phyloP scores from a whole-genome alignment of 2,329 filamentous ascomycete species.

The Ascochyta fabae region DNA sequence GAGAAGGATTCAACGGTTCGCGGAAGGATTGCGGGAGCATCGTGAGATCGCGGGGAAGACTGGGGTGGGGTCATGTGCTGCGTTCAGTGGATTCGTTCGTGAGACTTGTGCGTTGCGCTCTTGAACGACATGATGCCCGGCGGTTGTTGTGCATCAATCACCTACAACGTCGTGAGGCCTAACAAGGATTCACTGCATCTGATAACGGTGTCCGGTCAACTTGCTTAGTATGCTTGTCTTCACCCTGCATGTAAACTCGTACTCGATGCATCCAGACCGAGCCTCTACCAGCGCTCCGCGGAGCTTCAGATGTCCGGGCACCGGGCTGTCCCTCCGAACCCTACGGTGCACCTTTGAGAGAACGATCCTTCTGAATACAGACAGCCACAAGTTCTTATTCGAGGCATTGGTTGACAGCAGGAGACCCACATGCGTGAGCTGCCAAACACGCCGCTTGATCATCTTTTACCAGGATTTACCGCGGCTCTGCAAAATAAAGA shows the following conservation, averaged over 20 bases:
- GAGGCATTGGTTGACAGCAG: background rate
- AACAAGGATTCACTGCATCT: background rate
- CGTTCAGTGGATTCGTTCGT: background rate
- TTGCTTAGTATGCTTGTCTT: background rate
- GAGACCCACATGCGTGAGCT: background rate
- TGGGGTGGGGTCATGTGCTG: slow-evolving; percentile 6
- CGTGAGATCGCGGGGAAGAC: slow-evolving; percentile 7
- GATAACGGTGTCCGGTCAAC: background rate
- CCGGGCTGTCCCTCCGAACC: background rate
- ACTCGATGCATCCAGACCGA: background rate
- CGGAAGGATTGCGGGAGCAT: slow-evolving; percentile 18
- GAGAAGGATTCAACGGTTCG: slow-evolving; percentile 5
- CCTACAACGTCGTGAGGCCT: background rate
- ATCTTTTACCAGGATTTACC: slow-evolving; percentile 3
- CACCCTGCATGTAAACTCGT: background rate
- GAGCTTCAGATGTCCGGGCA: background rate
- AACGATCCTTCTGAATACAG: background rate
- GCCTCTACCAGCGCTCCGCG: background rate
- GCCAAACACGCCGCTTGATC: background rate
- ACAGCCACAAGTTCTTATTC: background rate
- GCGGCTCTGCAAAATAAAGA: slow-evolving; percentile 2
- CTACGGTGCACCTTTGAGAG: background rate
- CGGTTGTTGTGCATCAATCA: background rate
- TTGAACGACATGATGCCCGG: background rate
- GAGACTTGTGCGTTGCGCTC: background rate